These are phyloP conservation scores for Casuarina glauca DNA, from an alignment of 306 rosid genomes.

Conservation along the genomic window DNA sequence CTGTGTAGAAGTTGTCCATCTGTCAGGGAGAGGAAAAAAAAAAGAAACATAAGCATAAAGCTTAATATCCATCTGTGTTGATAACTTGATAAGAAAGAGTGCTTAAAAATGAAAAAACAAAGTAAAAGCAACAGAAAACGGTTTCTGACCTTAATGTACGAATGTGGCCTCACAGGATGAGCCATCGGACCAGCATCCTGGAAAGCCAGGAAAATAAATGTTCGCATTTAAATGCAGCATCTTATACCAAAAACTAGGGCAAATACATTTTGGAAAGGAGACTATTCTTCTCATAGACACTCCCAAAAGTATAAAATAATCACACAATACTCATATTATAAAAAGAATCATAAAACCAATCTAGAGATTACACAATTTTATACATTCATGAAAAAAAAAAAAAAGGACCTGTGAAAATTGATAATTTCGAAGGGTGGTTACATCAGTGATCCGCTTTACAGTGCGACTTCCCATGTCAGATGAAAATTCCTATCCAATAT, in stretches of 20 bases:
- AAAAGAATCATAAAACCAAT: constrained; percentile 8
- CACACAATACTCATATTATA: constrained; percentile 1
- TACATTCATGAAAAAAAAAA: not conserved
- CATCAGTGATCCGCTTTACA: constrained; percentile 84
- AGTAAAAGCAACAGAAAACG: constrained; percentile 7
- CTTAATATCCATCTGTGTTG: constrained; percentile 12
- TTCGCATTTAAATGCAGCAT: constrained; percentile 4
- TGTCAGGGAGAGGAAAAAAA: constrained; percentile 39
- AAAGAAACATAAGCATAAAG: constrained; percentile 27
- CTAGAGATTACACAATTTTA: constrained; percentile 2
- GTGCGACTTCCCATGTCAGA: constrained; percentile 97
- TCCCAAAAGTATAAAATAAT: not conserved
- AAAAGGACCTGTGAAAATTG: constrained; percentile 92
- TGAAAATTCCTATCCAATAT: constrained; percentile 77
- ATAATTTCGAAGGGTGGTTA: constrained; percentile 81
- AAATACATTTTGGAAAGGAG: constrained; percentile 1
- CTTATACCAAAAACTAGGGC: constrained; percentile 15
- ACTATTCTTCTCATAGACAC: not conserved
- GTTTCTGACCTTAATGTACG: constrained; percentile 88
- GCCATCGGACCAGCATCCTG: constrained; percentile 99
- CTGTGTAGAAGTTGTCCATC: constrained; percentile 99
- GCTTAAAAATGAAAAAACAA: not conserved
- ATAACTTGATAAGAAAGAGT: constrained; percentile 14
- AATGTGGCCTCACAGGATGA: constrained; percentile 98
- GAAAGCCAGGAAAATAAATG: constrained; percentile 32